These are phyloP conservation scores for Vitis riparia DNA, from an alignment of 164 flowering plant species.

Conservation along the genomic window DNA sequence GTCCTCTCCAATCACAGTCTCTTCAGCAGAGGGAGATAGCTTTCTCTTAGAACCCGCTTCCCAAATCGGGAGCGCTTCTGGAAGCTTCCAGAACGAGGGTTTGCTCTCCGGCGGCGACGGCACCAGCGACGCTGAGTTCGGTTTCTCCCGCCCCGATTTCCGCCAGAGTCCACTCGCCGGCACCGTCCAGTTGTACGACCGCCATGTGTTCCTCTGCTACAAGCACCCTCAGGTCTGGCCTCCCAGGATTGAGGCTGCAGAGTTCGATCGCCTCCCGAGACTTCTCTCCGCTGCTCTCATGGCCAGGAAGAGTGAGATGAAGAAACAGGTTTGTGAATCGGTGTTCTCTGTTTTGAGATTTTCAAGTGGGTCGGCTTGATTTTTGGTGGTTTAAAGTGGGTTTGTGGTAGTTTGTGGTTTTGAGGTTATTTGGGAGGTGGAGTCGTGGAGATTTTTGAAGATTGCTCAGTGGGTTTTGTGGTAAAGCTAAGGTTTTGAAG, in stretches of 20 bases:
- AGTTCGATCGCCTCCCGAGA: slow-evolving; percentile 91
- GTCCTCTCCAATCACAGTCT: slow-evolving; percentile 53
- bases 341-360: background rate
- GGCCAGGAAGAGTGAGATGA: slow-evolving; percentile 68
- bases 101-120: slow-evolving; percentile 33
- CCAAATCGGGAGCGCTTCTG: slow-evolving; percentile 61
- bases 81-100: slow-evolving; percentile 76
- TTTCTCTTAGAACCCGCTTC: slow-evolving; percentile 35
- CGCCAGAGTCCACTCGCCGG: slow-evolving; percentile 61
- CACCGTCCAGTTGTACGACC: slow-evolving; percentile 64
- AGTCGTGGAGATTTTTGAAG: no score
- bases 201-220: slow-evolving; percentile 90
- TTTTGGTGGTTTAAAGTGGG: background rate
- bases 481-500: no score
- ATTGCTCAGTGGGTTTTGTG: no score
- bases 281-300: slow-evolving; percentile 73
- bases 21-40: slow-evolving; percentile 25
- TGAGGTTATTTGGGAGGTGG: background rate
- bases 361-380: slow-evolving; percentile 1
- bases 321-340: slow-evolving; percentile 25
- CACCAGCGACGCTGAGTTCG: slow-evolving; percentile 60
- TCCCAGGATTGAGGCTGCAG: slow-evolving; percentile 78
- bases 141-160: slow-evolving; percentile 67
- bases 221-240: slow-evolving; percentile 92
- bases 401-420: background rate